Percentiles rank a stretch among this genome's conserved stretches.
These are phyloP conservation scores for Neurospora intermedia DNA, from an alignment of 495 filamentous ascomycete species.

Conservation along the genomic window DNA sequence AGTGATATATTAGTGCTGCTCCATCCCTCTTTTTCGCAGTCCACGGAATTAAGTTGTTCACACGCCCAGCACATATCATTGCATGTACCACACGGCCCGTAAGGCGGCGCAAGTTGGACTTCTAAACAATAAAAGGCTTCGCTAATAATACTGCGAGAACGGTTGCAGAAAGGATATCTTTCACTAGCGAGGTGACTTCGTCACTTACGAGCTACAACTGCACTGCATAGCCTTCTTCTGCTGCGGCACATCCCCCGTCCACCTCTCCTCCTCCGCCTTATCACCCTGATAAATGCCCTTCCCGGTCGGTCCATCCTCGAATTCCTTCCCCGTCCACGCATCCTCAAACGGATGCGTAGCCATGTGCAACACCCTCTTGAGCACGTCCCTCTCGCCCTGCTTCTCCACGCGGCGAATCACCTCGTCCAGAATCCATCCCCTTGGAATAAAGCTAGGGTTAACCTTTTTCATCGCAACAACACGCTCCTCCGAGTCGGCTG, in stretches of 20 bases:
- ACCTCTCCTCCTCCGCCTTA: slow-evolving; percentile 65
- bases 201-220: slow-evolving; percentile 54
- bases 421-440: slow-evolving; percentile 89
- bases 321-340: slow-evolving; percentile 45
- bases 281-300: slow-evolving; percentile 36
- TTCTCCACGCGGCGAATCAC: slow-evolving; percentile 80
- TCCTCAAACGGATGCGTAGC: slow-evolving; percentile 75
- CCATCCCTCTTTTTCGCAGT: neutral
- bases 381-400: slow-evolving; percentile 66
- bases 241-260: slow-evolving; percentile 79
- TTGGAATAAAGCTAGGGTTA: slow-evolving; percentile 85
- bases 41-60: neutral
- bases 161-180: neutral
- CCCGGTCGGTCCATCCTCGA: slow-evolving; percentile 13
- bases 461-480: slow-evolving; percentile 64
- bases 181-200: neutral
- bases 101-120: neutral
- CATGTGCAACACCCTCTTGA: slow-evolving; percentile 68
- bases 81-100: neutral
- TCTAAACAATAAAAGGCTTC: neutral
- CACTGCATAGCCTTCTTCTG: slow-evolving; percentile 75
- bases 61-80: neutral
- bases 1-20: neutral
- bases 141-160: neutral
- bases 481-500: slow-evolving; percentile 48